These are phyloP conservation scores for Erythrobasidium yunnanense DNA, from an alignment of 768 basidiomycete species.

Conservation along the genomic window DNA sequence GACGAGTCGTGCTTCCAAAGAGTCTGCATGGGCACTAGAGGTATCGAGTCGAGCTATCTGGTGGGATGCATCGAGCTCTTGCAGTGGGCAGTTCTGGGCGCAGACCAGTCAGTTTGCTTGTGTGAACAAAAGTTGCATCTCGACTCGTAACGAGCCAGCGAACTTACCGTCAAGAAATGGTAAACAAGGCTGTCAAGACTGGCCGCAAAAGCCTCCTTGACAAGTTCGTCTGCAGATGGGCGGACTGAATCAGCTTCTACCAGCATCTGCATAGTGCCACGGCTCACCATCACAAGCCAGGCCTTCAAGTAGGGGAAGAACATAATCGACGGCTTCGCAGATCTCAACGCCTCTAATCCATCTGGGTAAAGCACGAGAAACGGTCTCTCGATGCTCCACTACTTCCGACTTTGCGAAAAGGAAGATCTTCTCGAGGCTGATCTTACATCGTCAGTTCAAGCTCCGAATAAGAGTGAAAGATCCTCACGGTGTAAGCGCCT, in stretches of 20 bases:
- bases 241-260: too few species aligned
- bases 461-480: too few species aligned
- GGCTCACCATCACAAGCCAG: constrained; percentile 77
- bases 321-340: constrained; percentile 81
- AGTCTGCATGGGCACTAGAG: neutral
- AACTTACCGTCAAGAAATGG: constrained; percentile 62
- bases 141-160: neutral
- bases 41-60: neutral
- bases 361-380: constrained; percentile 68
- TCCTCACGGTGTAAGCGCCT: constrained; percentile 12
- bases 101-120: neutral
- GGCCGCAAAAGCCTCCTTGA: constrained; percentile 43
- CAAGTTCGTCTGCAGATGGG: constrained; percentile 35
- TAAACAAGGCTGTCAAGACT: constrained; percentile 73
- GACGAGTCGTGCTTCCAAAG: neutral
- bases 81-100: constrained; percentile 30
- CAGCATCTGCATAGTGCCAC: too few species aligned
- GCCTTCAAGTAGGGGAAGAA: constrained; percentile 73
- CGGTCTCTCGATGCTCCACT: constrained; percentile 40
- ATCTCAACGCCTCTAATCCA: constrained; percentile 66
- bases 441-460: neutral
- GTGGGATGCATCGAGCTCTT: constrained; percentile 20
- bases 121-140: neutral
- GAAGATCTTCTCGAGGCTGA: constrained; percentile 26
- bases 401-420: constrained; percentile 28